Base-by-base conservation (phyloP, 2,329 filamentous ascomycete species). In the Endothia cerciana region DNA sequence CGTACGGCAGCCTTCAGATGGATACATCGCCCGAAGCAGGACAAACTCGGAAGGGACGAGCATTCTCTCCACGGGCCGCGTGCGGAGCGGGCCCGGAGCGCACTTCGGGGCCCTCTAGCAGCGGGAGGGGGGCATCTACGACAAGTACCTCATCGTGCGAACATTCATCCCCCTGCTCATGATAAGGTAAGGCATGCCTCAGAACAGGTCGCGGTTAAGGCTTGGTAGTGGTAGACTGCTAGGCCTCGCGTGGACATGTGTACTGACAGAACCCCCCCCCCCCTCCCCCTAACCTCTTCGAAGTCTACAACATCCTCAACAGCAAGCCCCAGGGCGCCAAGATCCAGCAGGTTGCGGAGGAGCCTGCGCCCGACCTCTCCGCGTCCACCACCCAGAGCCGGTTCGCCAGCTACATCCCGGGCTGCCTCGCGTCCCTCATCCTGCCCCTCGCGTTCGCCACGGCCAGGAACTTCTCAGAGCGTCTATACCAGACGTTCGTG, bases 81-180 rank as follows among this genome's bases (percentile, higher is more conserved):
- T 33, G 2, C 22, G 51, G 3, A 38, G 25, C 40, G 60, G 28
- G 1, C 55, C 62, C 13, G 61, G 56, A 1, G 25, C 56, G 7
- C 62, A 66, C 38, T 68, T 68, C 30, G 66, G 66, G 3, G 56
- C 64, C 6, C 61, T 68, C 6, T 57, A 60, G 43, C 66, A 68
- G 53, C 57, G 33, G 7, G 45, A 62, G 45, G 62, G 66, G 30
- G 62, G 56, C 25, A 68, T 68, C 43, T 65, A 68, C 25, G 66
- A 68, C 15, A 63, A 62, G 8, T 68, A 62, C 41, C 64, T 68
- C n/a, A 65, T 68, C 19, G 47, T 60, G 40, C 59, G 66, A n/a
- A 65, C 65, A 3, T 49, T 62, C 4, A 43, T 64, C 7, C 66
- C 66, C 0, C 28, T 62, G 38, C 36, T 64, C 3, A 40, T 53